A percentile compares a stretch with the other conserved stretches of the same genome.
phyloP scores from a whole-genome alignment of 1,139 yeast species.

The Starmera stellimalicola region DNA sequence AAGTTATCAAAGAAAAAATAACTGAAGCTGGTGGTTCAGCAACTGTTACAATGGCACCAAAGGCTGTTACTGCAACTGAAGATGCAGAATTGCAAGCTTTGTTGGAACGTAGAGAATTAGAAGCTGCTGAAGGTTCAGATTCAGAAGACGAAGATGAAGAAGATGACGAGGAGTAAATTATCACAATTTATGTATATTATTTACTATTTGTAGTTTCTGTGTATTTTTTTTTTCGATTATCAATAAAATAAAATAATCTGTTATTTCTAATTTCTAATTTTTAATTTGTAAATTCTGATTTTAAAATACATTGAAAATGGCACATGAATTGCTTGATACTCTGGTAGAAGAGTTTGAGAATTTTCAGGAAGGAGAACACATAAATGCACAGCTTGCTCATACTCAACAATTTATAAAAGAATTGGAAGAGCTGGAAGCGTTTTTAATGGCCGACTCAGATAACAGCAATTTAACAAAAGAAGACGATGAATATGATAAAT shows the following conservation, averaged over 20 bases:
- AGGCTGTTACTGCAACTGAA: constrained; percentile 96
- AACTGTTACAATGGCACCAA: constrained; percentile 94
- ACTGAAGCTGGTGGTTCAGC: constrained; percentile 75
- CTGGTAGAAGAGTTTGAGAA: background rate
- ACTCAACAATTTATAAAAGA: background rate
- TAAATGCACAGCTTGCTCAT: background rate
- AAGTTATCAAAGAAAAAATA: constrained; percentile 60
- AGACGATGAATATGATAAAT: too few species aligned
- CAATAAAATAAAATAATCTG: too few species aligned
- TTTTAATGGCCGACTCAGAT: too few species aligned
- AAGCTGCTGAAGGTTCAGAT: constrained; percentile 54
- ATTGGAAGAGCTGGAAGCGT: constrained; percentile 6
- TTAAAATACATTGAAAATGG: too few species aligned
- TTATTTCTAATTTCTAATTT: too few species aligned
- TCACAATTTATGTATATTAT: too few species aligned
- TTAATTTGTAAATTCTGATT: too few species aligned
- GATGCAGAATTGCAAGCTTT: constrained; percentile 96
- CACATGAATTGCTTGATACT: too few species aligned
- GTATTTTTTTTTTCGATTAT: too few species aligned
- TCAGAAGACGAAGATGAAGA: constrained; percentile 33
- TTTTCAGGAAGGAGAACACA: background rate
- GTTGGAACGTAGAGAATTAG: constrained; percentile 68
- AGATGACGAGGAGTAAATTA: too few species aligned
- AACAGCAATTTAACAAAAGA: too few species aligned
- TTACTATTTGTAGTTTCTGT: background rate